Percentiles rank a stretch among this genome's conserved stretches.
Evolutionary conservation across 331 rosid species (phyloP).

Genomic region (Pyrus hybrid): DNA sequence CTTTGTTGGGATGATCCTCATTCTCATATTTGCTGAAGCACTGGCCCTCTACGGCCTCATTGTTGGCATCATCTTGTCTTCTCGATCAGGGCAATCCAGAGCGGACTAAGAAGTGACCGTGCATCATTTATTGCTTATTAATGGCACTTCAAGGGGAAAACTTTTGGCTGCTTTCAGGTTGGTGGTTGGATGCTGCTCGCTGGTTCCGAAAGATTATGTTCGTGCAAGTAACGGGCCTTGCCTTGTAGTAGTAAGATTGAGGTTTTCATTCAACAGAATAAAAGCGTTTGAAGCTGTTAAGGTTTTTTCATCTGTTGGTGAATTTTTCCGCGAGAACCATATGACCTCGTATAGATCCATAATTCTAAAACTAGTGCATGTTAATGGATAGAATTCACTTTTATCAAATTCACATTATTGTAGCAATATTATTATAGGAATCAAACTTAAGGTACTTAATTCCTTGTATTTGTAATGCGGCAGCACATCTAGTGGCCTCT

Average conservation of each 20-base stretch:
- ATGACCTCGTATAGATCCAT: slow-evolving; percentile 10
- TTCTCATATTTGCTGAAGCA: slow-evolving; percentile 80
- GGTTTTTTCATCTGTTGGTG: background rate
- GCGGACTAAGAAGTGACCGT: slow-evolving; percentile 44
- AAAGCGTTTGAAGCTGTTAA: slow-evolving; percentile 34
- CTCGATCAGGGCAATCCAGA: slow-evolving; percentile 89
- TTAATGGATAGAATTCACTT: background rate
- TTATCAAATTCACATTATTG: too few relatives aligned
- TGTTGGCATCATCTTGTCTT: slow-evolving; percentile 76
- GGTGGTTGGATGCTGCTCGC: slow-evolving; percentile 21
- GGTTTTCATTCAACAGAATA: slow-evolving; percentile 35
- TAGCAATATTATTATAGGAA: too few relatives aligned
- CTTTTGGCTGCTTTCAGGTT: slow-evolving; percentile 26
- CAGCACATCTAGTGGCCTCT: too few relatives aligned
- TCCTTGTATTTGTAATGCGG: too few relatives aligned
- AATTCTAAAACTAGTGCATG: slow-evolving; percentile 12
- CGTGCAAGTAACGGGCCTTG: slow-evolving; percentile 23
- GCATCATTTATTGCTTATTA: slow-evolving; percentile 31
- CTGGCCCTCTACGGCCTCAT: slow-evolving; percentile 76
- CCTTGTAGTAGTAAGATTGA: slow-evolving; percentile 29
- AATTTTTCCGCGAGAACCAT: slow-evolving; percentile 8
- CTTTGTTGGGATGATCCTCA: slow-evolving; percentile 81
- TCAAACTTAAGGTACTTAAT: too few relatives aligned
- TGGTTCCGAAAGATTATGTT: slow-evolving; percentile 9
- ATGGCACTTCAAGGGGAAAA: slow-evolving; percentile 16